A percentile compares a stretch with the other conserved stretches of the same genome.
These are phyloP conservation scores for Pyrrhoderma lamaoense DNA, from an alignment of 1,284 basidiomycete species.

Conservation along the genomic window DNA sequence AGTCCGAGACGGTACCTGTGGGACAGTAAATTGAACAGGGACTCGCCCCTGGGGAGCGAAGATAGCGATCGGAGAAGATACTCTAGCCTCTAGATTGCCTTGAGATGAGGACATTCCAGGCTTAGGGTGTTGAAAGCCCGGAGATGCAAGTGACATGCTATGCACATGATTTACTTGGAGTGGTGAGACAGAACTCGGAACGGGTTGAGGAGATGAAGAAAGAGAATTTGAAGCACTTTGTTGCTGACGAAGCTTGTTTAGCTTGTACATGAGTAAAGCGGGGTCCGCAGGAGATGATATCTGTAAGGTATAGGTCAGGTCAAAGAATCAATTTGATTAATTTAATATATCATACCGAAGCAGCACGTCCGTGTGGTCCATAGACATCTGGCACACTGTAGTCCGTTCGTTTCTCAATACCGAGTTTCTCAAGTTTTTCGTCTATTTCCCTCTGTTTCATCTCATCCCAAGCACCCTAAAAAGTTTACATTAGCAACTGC, in stretches of 20 bases:
- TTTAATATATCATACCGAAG: constrained; percentile 51
- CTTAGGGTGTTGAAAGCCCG: constrained; percentile 34
- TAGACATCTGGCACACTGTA: constrained; percentile 42
- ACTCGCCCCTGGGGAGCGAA: constrained; percentile 56
- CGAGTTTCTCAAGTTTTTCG: constrained; percentile 69
- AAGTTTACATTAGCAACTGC: constrained; percentile 4
- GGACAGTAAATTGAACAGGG: constrained; percentile 44
- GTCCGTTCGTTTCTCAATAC: constrained; percentile 59
- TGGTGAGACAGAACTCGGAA: constrained; percentile 42
- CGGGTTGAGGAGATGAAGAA: constrained; percentile 56
- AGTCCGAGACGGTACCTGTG: constrained; percentile 35
- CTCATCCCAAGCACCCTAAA: constrained; percentile 61
- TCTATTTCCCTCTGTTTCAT: constrained; percentile 66
- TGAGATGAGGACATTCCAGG: constrained; percentile 31
- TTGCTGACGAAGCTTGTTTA: constrained; percentile 73
- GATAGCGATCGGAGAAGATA: constrained; percentile 26
- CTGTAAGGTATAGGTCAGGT: constrained; percentile 32
- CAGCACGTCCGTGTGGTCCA: constrained; percentile 68
- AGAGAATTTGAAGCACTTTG: constrained; percentile 54
- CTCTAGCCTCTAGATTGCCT: background rate
- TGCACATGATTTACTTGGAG: constrained; percentile 49
- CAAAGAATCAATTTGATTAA: constrained; percentile 2
- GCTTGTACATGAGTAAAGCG: constrained; percentile 66
- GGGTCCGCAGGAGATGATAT: constrained; percentile 82
- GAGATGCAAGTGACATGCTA: constrained; percentile 56